Evolutionary conservation across 176 grass and related monocot species (phyloP), one percentile per base, ranked within the genome.

Genomic region (Zoysia pacifica): DNA sequence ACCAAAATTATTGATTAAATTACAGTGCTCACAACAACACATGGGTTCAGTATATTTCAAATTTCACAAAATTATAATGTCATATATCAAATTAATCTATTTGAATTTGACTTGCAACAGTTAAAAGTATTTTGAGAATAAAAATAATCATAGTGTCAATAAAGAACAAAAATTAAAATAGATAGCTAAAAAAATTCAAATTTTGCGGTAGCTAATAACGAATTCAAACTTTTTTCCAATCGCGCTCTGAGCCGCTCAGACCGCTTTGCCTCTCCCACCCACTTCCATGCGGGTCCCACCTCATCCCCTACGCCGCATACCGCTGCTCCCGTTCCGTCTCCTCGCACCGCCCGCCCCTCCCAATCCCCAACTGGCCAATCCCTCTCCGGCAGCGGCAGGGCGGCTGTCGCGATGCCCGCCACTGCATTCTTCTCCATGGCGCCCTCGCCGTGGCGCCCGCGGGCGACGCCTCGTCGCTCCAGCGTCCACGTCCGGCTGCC

Each of bases 341-440:
- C 7, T 73, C 28, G 58, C 69, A 13, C 65, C 69, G 75, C 20
- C 65, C 69, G 75, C 20, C 48, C 12, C 65, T 70, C 81, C 35
- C 70, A 46, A n/a, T 62, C 49, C 56, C 45, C 64, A 40, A 49
- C 18, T 7, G 28, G 28, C 58, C 20, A 45, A 38, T 7, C 53
- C 76, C 46, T 54, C 39, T 14, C 69, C 47, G 37, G 7, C 14
- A 51, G 61, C 39, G 53, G 47, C 16, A 16, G 48, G 77, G 70
- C 81, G 69, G 41, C 55, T 13, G 18, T 49, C 76, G 56, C 48
- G n/a, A 90, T 91, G 85, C 67, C 53, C 16, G 28, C 47, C 51
- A 49, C 56, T 3, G 40, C 69, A 67, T 68, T 61, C 58, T 3
- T 28, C 2, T 55, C 69, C 48, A 56, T 46, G 38, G 43, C 48